Percentiles rank a stretch among this genome's conserved stretches.
Conservation (phyloP, 306 rosid species). For the Ochetophila trinervis region DNA sequence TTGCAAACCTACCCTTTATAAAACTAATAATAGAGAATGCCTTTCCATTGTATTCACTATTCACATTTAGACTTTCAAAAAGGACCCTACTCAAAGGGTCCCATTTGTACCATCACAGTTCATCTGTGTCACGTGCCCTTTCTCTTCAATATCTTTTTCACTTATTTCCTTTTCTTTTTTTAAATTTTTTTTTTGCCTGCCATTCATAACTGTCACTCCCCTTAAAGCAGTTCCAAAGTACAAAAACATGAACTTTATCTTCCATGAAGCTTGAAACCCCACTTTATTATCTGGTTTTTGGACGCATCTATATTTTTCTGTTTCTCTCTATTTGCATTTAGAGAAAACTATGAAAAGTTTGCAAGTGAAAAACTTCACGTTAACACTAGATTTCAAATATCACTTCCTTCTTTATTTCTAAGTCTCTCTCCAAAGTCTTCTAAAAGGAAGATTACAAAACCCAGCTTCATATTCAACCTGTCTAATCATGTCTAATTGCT, state of each 20-base stretch:
- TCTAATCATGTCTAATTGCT: slow-evolving; percentile 52
- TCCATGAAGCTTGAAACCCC: slow-evolving; percentile 19
- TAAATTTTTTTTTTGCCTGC: slow-evolving; percentile 38
- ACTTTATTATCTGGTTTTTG: slow-evolving; percentile 28
- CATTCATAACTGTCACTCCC: slow-evolving; percentile 37
- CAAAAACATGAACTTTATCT: slow-evolving; percentile 36
- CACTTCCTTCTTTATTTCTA: background rate
- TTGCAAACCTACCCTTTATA: background rate
- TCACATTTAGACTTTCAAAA: slow-evolving; percentile 22
- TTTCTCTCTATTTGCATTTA: background rate
- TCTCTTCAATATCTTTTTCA: slow-evolving; percentile 36
- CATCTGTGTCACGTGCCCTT: slow-evolving; percentile 38
- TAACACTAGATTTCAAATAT: slow-evolving; percentile 11
- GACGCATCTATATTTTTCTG: background rate
- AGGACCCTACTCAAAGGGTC: slow-evolving; percentile 34
- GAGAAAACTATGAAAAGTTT: background rate
- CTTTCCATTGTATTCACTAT: background rate
- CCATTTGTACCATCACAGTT: slow-evolving; percentile 40
- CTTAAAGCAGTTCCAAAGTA: slow-evolving; percentile 38
- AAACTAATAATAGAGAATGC: background rate
- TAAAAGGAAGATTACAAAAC: slow-evolving; percentile 15
- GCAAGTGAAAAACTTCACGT: slow-evolving; percentile 38
- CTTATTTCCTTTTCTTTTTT: slow-evolving; percentile 22
- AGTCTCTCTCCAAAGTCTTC: background rate
- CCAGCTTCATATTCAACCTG: slow-evolving; percentile 23